Evolutionary conservation across 495 filamentous ascomycete species (phyloP), one percentile per base, ranked within the genome.

Genomic region (Aspergillus mulundensis): DNA sequence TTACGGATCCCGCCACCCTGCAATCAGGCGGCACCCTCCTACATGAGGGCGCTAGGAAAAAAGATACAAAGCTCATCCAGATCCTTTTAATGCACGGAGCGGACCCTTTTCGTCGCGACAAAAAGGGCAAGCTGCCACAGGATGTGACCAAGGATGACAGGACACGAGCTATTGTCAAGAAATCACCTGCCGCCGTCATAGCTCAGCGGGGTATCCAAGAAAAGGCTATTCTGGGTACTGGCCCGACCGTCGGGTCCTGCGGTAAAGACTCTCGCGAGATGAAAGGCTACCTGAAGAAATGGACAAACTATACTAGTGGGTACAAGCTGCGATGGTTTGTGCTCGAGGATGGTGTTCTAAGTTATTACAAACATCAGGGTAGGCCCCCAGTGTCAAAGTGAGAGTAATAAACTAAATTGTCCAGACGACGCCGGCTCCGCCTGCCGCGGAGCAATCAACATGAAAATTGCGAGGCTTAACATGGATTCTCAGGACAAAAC

Each of bases 321-420:
- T 97, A 94, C 73, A 96, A 98, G 73, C 73, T 98, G 50, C 81
- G 94, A 45, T 98, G 93, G 91, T 98, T 98, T 70, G 95, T 97
- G 0, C 80, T 98, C 20, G 94, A 98, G 63, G 95, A 97, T 66
- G 94, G 94, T 15, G 95, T 98, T 16, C 70, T 98, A 60, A 97
- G 94, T 68, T 98, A 98, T 70, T 98, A 97, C 75, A 98, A 98
- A 72, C 90, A 98, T 68, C 94, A 98, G 73, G 84, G 84, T 85
- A 73, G 56, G 69, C 56, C 11, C 20, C 41, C 0, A 21, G 7
- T 43, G 2, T n/a, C 32, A n/a, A 11, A 21, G 24, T 15, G 47
- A 7, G 45, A 47, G 7, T 38, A 18, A 18, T 57, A 23, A 58
- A 41, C 58, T 25, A 23, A 49, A 47, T 36, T 56, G 28, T 20